These are phyloP conservation scores for Trypanosoma cruzi DNA, from an alignment of 208 protist genomes.

Conservation along the genomic window DNA sequence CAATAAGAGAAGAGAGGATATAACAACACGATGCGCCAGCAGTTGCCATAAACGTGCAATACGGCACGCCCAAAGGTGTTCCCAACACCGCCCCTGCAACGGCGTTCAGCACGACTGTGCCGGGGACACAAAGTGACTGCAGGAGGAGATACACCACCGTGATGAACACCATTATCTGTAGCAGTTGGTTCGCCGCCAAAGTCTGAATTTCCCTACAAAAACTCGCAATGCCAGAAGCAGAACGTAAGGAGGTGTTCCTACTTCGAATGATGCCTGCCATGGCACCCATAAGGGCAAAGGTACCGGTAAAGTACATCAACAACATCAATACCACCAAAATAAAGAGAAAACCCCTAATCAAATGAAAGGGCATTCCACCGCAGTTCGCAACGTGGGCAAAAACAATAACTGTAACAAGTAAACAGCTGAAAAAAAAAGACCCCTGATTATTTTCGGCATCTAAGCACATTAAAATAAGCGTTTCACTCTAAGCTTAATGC, in stretches of 20 bases:
- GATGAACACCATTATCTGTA: slow-evolving; percentile 51
- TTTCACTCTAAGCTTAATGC: too few relatives aligned
- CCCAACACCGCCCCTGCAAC: slow-evolving; percentile 78
- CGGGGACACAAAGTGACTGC: slow-evolving; percentile 92
- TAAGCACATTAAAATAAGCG: not conserved
- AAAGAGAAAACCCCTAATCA: slow-evolving; percentile 26
- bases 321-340: slow-evolving; percentile 6
- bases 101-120: slow-evolving; percentile 86
- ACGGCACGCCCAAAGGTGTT: slow-evolving; percentile 58
- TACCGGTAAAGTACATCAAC: slow-evolving; percentile 44
- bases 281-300: slow-evolving; percentile 33
- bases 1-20: slow-evolving; percentile 42
- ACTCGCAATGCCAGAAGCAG: slow-evolving; percentile 38
- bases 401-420: slow-evolving; percentile 27
- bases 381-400: slow-evolving; percentile 30
- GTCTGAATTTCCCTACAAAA: slow-evolving; percentile 37
- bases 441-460: not conserved
- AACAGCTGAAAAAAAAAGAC: slow-evolving; percentile 24
- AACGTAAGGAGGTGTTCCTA: slow-evolving; percentile 39
- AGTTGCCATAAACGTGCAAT: slow-evolving; percentile 67
- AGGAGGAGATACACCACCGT: slow-evolving; percentile 60
- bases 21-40: slow-evolving; percentile 60
- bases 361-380: not conserved
- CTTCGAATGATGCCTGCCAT: slow-evolving; percentile 30
- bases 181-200: slow-evolving; percentile 34